phyloP scores from a whole-genome alignment of 768 basidiomycete genomes.

The Boletellus ananas region DNA sequence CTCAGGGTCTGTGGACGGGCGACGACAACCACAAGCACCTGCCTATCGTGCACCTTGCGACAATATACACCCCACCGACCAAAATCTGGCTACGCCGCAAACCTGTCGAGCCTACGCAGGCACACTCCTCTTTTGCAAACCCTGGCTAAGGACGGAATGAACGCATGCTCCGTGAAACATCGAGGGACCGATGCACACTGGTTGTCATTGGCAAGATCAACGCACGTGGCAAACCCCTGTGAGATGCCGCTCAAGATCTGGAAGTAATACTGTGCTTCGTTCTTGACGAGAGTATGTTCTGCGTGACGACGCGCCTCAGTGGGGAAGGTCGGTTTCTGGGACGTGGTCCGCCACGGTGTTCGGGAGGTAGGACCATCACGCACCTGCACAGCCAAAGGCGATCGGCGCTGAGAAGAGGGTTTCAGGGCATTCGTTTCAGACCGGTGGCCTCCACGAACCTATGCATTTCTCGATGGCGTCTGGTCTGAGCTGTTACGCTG shows the following conservation, averaged over 20 bases:
- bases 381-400: conserved; percentile 54
- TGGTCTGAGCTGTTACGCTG: conserved; percentile 36
- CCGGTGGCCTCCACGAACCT: conserved; percentile 33
- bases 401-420: conserved; percentile 42
- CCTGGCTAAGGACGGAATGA: conserved; percentile 31
- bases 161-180: background rate
- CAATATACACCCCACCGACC: too few relatives aligned
- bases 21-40: too few relatives aligned
- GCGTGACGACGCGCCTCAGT: conserved; percentile 48
- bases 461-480: conserved; percentile 46
- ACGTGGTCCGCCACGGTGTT: too few relatives aligned
- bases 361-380: background rate
- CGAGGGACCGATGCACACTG: conserved; percentile 15
- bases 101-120: conserved; percentile 51
- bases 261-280: conserved; percentile 50
- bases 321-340: conserved; percentile 56
- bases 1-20: too few relatives aligned
- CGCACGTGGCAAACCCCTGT: conserved; percentile 37
- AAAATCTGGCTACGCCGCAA: conserved; percentile 21
- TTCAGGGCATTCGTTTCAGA: background rate
- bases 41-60: too few relatives aligned
- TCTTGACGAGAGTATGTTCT: conserved; percentile 52
- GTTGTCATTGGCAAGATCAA: conserved; percentile 23
- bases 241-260: conserved; percentile 50
- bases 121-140: conserved; percentile 60